These are phyloP conservation scores for Tricholomella constricta DNA, from an alignment of 768 basidiomycete genomes.

Conservation along the genomic window DNA sequence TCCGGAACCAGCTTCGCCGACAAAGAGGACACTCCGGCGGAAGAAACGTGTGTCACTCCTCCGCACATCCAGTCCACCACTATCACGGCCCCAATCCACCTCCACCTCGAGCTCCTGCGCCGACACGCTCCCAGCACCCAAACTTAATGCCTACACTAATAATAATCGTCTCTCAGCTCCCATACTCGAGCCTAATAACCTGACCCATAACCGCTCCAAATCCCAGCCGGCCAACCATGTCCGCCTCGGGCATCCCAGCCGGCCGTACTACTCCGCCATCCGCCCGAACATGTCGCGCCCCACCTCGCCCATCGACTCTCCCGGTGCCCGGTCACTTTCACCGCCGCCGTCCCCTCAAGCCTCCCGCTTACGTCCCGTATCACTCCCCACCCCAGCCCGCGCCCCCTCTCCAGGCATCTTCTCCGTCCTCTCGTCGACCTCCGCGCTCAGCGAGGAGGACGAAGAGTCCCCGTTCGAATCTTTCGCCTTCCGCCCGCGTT, in stretches of 20 bases:
- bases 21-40: conserved; percentile 38
- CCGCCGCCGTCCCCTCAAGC: neutral
- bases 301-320: conserved; percentile 5
- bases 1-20: conserved; percentile 1
- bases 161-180: conserved; percentile 10
- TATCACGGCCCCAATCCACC: conserved; percentile 27
- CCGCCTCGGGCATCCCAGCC: conserved; percentile 51
- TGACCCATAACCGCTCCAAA: conserved; percentile 20
- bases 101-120: conserved; percentile 8
- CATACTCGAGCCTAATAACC: neutral
- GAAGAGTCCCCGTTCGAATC: conserved; percentile 11
- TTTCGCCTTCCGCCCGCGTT: conserved; percentile 15
- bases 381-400: conserved; percentile 14
- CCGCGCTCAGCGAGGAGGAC: conserved; percentile 10
- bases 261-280: conserved; percentile 59
- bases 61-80: conserved; percentile 26
- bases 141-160: conserved; percentile 9
- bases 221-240: conserved; percentile 29
- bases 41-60: conserved; percentile 37
- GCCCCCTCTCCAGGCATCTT: conserved; percentile 18
- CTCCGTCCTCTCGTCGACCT: conserved; percentile 18
- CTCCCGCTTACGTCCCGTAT: conserved; percentile 5
- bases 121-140: neutral
- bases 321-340: conserved; percentile 9
- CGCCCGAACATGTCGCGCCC: conserved; percentile 29